phyloP scores from a whole-genome alignment of 2,329 filamentous ascomycete species.

The Volutella citrinella region DNA sequence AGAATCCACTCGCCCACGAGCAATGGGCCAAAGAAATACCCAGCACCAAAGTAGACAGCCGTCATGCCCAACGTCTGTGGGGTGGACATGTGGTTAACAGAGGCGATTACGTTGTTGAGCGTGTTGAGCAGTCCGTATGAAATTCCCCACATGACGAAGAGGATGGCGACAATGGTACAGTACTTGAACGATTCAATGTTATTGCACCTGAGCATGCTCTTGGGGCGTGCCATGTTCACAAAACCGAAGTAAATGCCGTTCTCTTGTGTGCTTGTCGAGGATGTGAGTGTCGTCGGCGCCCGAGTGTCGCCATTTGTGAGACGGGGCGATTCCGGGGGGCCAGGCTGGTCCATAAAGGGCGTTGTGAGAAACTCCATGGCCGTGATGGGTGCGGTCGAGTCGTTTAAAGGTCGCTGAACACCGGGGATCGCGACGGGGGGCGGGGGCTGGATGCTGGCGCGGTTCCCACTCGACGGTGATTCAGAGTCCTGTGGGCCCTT shows the following conservation, averaged over 20 bases:
- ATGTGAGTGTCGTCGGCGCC: constrained; percentile 32
- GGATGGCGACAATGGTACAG: constrained; percentile 69
- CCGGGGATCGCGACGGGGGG: constrained; percentile 18
- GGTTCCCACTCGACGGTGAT: constrained; percentile 20
- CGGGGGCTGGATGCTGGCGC: constrained; percentile 22
- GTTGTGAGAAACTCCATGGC: constrained; percentile 47
- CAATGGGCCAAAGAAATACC: constrained; percentile 68
- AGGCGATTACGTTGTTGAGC: constrained; percentile 69
- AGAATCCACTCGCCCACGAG: constrained; percentile 69
- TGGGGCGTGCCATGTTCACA: constrained; percentile 66
- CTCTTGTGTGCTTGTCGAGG: constrained; percentile 32
- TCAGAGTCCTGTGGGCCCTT: constrained; percentile 32
- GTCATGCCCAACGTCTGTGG: constrained; percentile 66
- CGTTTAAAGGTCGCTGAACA: constrained; percentile 17
- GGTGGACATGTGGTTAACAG: constrained; percentile 57
- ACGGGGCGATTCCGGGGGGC: no score
- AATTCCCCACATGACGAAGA: constrained; percentile 89
- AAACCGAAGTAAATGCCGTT: constrained; percentile 69
- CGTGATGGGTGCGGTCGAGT: constrained; percentile 29
- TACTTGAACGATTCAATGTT: constrained; percentile 66
- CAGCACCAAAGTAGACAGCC: constrained; percentile 67
- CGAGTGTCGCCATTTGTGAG: no score
- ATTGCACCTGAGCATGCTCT: constrained; percentile 67
- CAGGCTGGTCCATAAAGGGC: constrained; percentile 34
- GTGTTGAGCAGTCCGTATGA: constrained; percentile 85